Evolutionary conservation across 2,329 filamentous ascomycete species (phyloP), one percentile per base, ranked within the genome.

Genomic region (Uncinocarpus reesii): DNA sequence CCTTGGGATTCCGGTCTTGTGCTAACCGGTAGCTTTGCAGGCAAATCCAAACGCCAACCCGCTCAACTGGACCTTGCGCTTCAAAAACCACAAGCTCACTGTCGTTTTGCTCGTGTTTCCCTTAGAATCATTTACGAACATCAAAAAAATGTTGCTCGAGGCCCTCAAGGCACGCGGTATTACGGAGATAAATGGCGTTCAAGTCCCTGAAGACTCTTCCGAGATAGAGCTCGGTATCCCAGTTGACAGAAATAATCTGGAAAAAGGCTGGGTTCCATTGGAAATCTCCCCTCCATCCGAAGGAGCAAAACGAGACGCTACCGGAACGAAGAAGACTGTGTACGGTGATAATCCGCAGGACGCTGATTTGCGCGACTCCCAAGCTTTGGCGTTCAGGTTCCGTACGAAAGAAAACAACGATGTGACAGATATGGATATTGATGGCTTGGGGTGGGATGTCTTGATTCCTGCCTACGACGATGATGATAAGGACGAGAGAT

Each of bases 71-170:
- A 85, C 83, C 7, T 68, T 89, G 48, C 76, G 81, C 51, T 80
- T 89, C 68, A 87, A 86, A 64, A 76, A 84, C 62, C 80, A 83
- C 60, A 78, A 79, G 50, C 77, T 80, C 57, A 88, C 83, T 3
- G 72, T 87, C 54, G 78, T 84, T 57, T 71, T 88, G 50, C 80
- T 84, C 53, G 73, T 83, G 38, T 74, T 79, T 32, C 68, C 79
- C 4, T 67, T 74, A 11, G 73, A 74, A 32, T 65, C 78, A 8
- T 78, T 86, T 58, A 65, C 71, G 13, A 64, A 70, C 1, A 68
- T 84, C 50, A 79, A 79, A 49, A 57, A 70, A 15, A 73, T 79
- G 16, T 74, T 89, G 1, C 65, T 84, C 15, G 64, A 69, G 0
- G 67, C 78, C 8, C 66, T 88, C 1, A 60, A 67, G 42, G 65